Conservation (phyloP, 106 monocot genomes). For the Iris macrosiphon region DNA sequence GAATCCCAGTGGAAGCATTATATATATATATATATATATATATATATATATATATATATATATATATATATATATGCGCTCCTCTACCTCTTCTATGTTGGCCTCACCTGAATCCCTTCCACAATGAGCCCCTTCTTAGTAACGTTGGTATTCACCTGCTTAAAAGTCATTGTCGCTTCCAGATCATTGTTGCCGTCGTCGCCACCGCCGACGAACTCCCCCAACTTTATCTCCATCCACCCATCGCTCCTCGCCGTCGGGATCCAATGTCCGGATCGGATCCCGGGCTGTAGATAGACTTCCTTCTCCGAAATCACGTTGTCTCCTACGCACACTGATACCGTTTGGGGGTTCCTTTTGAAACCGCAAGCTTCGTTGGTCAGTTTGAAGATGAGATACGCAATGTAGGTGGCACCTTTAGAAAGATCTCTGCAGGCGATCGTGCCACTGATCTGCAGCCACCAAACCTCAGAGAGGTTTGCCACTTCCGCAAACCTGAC, state of each 20-base stretch:
- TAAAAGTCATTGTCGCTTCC: too few species aligned
- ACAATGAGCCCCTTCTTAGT: too few species aligned
- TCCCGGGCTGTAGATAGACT: background rate
- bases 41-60: too few species aligned
- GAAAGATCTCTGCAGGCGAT: constrained; percentile 14
- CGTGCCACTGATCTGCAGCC: constrained; percentile 35
- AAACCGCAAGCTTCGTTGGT: constrained; percentile 1
- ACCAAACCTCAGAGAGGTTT: constrained; percentile 22
- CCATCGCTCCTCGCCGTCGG: background rate
- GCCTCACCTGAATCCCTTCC: too few species aligned
- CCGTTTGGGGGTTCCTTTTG: constrained; percentile 2
- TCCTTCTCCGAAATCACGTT: too few species aligned
- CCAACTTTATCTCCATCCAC: constrained; percentile 15
- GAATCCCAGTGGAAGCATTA: too few species aligned
- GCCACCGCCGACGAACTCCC: constrained; percentile 4
- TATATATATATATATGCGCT: too few species aligned
- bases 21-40: too few species aligned
- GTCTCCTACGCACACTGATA: constrained; percentile 10
- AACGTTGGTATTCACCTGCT: too few species aligned
- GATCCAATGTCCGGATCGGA: background rate
- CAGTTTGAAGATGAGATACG: constrained; percentile 35
- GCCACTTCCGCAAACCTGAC: constrained; percentile 40
- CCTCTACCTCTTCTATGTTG: too few species aligned
- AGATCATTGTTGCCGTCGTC: too few species aligned
- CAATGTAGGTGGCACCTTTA: constrained; percentile 12